Evolutionary conservation across 1,139 yeast genomes (phyloP).

Genomic region (Scheffersomyces quercinus): DNA sequence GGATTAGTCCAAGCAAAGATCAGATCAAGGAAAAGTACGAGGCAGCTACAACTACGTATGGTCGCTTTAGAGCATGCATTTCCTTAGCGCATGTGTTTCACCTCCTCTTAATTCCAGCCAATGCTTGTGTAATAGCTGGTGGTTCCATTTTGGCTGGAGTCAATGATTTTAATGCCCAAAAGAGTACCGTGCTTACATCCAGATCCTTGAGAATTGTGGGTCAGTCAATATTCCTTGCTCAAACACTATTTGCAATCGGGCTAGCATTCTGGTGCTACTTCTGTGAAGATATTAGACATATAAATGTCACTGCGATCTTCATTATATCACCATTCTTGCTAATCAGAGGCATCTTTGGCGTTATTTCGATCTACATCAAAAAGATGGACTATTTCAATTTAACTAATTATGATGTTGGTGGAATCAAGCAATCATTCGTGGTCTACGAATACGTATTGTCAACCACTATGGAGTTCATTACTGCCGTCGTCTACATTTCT

Average conservation of each 20-base stretch:
- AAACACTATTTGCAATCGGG: conserved; percentile 19
- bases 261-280: conserved; percentile 11
- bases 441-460: conserved; percentile 36
- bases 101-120: conserved; percentile 31
- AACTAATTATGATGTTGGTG: conserved; percentile 24
- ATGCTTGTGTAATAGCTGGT: conserved; percentile 35
- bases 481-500: conserved; percentile 23
- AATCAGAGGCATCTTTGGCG: conserved; percentile 36
- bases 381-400: conserved; percentile 33
- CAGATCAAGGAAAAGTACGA: conserved; percentile 7
- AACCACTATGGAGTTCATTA: conserved; percentile 37
- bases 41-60: neutral
- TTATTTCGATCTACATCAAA: conserved; percentile 27
- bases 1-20: conserved; percentile 15
- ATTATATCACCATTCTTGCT: conserved; percentile 26
- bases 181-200: conserved; percentile 17
- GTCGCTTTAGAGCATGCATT: neutral
- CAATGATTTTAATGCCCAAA: conserved; percentile 12
- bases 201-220: conserved; percentile 34
- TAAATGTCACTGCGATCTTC: conserved; percentile 20
- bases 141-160: conserved; percentile 33
- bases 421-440: conserved; percentile 22
- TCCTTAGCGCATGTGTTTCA: conserved; percentile 20
- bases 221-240: conserved; percentile 29
- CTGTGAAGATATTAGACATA: neutral